These are phyloP conservation scores for Tuber borchii DNA, from an alignment of 495 filamentous ascomycete species.

Conservation along the genomic window DNA sequence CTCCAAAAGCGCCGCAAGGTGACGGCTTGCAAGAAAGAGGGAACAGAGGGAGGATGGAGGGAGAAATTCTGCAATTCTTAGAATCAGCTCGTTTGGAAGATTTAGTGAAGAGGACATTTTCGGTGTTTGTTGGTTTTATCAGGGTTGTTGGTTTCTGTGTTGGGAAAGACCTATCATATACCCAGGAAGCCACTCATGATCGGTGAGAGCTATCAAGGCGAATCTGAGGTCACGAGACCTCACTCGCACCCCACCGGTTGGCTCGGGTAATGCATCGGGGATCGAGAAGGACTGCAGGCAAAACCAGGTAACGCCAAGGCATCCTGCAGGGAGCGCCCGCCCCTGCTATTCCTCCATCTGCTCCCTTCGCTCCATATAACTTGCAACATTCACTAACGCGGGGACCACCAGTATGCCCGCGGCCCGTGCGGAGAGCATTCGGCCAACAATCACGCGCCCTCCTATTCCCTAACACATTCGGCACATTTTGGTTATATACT, in stretches of 20 bases:
- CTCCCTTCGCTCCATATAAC: neutral
- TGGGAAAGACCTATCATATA: neutral
- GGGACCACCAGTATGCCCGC: neutral
- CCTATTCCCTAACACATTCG: neutral
- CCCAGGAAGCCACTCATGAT: neutral
- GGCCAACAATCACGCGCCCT: neutral
- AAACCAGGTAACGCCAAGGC: neutral
- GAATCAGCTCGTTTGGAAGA: neutral
- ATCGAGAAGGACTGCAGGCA: neutral
- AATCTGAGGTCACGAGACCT: neutral
- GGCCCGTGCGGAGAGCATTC: neutral
- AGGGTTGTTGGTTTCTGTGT: neutral
- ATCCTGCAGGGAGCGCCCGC: neutral
- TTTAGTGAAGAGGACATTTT: neutral
- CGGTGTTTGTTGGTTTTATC: neutral
- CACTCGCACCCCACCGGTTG: neutral
- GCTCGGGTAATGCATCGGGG: neutral
- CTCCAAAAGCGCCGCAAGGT: neutral
- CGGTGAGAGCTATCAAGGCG: neutral
- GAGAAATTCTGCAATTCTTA: neutral
- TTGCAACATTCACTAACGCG: neutral
- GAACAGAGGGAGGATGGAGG: neutral
- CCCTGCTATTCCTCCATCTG: neutral
- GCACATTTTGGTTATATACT: neutral
- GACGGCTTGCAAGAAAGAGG: neutral